phyloP scores from a whole-genome alignment of 306 rosid species.

The Rosa persica region DNA sequence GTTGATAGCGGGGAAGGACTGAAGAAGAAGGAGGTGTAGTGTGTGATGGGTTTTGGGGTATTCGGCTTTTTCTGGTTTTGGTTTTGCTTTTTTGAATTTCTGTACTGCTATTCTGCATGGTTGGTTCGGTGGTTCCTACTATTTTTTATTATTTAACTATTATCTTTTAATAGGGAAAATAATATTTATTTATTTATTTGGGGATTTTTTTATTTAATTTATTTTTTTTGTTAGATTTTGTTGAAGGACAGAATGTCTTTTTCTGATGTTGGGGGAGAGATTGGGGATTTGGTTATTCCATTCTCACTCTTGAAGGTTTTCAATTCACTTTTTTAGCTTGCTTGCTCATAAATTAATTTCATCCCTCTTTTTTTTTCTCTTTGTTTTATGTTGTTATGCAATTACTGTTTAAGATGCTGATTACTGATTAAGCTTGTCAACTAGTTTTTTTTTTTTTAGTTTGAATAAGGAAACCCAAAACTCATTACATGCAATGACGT shows the following conservation, averaged over 20 bases:
- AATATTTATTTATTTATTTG: no score
- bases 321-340: slow-evolving; percentile 25
- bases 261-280: background rate
- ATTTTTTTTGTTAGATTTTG: background rate
- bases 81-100: slow-evolving; percentile 10
- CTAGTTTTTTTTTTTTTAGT: background rate
- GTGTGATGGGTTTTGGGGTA: slow-evolving; percentile 11
- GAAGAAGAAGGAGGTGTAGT: background rate
- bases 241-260: background rate
- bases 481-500: no score
- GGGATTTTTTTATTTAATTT: background rate
- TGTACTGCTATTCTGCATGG: slow-evolving; percentile 13
- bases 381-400: background rate
- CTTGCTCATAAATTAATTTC: slow-evolving; percentile 39
- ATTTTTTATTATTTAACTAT: background rate
- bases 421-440: background rate
- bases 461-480: no score
- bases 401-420: background rate
- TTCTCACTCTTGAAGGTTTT: slow-evolving; percentile 64
- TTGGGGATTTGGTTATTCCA: slow-evolving; percentile 53
- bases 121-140: background rate
- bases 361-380: slow-evolving; percentile 16
- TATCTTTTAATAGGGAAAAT: no score
- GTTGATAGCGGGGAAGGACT: slow-evolving; percentile 35
- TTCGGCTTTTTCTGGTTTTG: slow-evolving; percentile 6